Evolutionary conservation across 2,329 filamentous ascomycete genomes (phyloP), one percentile per base, ranked within the genome.

Genomic region (Ceratocystis smalleyi): DNA sequence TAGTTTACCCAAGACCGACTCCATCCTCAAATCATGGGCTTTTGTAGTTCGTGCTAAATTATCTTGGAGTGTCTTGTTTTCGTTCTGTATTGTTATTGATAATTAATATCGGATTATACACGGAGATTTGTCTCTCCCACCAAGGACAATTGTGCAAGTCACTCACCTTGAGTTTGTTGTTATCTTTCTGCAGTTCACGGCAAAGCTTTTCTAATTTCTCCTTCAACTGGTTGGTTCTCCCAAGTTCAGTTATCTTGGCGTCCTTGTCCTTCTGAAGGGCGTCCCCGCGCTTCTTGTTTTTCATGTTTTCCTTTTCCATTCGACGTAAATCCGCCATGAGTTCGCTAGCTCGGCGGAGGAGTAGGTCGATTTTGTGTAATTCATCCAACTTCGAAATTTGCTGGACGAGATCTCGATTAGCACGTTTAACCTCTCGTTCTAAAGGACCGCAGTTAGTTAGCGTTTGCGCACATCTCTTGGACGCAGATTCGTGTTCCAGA

Each of bases 201-300:
- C 91, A 96, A 40, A 99, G 79, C 73, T 97, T 99, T 75, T 99
- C 94, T 57, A 99, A 79, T 76, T 97, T 97, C 74, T 97, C 91
- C 74, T 95, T 96, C 72, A 97, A 83, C 1, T 86, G 88, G 22
- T 88, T 86, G 24, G 91, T 92, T 76, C 96, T 96, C 76, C 85
- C 92, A 64, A 96, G 79, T 73, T 99, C 94, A 59, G 86, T 88
- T 70, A 91, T 85, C 65, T 88, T 87, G 69, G 89, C 85, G 73
- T 99, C 94, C 74, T 95, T 95, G 71, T 99, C 94, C 74, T 97
- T 99, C 74, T 99, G 94, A 64, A 99, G 76, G 71, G 90, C 87
- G 73, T 99, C 94, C 30, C 89, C 89, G 27, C 91, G 87, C 75
- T 96, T 95, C 79, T 96, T 97, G 71, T 92, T 94, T 76, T 96